Evolutionary conservation across 768 basidiomycete species (phyloP).

Genomic region (Phlebiopsis gigantea): DNA sequence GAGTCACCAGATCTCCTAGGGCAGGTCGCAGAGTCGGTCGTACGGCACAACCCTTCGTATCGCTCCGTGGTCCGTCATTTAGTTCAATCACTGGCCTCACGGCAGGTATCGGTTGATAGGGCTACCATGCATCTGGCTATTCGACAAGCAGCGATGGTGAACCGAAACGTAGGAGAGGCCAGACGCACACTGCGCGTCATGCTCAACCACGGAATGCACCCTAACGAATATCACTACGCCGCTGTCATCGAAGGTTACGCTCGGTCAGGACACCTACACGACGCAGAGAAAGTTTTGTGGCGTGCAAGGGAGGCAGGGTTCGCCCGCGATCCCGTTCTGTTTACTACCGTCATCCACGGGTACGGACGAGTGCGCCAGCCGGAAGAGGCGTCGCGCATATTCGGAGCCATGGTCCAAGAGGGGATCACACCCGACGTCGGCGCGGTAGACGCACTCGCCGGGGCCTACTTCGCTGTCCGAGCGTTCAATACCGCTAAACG

Average conservation of each 20-base stretch:
- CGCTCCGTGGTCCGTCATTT: slow-evolving; percentile 34
- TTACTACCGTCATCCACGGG: slow-evolving; percentile 72
- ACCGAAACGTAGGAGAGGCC: slow-evolving; percentile 38
- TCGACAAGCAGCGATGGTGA: slow-evolving; percentile 50
- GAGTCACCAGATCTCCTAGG: slow-evolving; percentile 31
- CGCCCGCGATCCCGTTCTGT: slow-evolving; percentile 59
- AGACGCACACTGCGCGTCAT: slow-evolving; percentile 51
- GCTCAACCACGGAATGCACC: slow-evolving; percentile 62
- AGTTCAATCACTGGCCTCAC: slow-evolving; percentile 39
- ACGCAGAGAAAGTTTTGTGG: slow-evolving; percentile 52
- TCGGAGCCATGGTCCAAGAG: slow-evolving; percentile 55
- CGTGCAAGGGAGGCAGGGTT: slow-evolving; percentile 46
- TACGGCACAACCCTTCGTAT: slow-evolving; percentile 15
- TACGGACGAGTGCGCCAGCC: slow-evolving; percentile 59
- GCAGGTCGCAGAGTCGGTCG: slow-evolving; percentile 14
- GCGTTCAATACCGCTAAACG: slow-evolving; percentile 44
- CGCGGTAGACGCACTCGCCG: slow-evolving; percentile 64
- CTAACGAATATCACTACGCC: slow-evolving; percentile 66
- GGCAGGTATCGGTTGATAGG: slow-evolving; percentile 49
- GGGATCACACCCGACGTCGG: slow-evolving; percentile 67
- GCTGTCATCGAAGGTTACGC: slow-evolving; percentile 76
- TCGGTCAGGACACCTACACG: slow-evolving; percentile 49
- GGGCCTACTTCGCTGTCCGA: slow-evolving; percentile 59
- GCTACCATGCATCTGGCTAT: slow-evolving; percentile 59
- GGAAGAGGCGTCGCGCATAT: slow-evolving; percentile 44